Conservation (phyloP, 2,329 filamentous ascomycete species). For the Chaetomium sp. region DNA sequence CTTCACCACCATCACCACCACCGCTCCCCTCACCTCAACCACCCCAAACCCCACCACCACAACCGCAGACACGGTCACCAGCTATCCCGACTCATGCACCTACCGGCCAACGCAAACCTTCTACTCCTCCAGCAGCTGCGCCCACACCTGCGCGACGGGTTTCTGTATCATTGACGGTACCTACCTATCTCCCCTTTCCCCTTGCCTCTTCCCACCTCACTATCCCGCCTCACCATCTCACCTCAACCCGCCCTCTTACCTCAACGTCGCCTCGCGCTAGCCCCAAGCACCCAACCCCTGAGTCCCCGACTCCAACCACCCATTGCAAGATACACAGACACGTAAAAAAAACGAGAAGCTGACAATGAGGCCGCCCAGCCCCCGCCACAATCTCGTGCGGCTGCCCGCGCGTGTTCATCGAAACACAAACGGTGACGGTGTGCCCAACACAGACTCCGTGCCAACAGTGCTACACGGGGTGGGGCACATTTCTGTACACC, state of each 20-base stretch:
- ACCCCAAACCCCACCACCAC: conserved; percentile 11
- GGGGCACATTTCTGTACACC: conserved; percentile 28
- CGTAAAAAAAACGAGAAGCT: too few species aligned
- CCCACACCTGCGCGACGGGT: conserved; percentile 22
- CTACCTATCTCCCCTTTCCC: not conserved
- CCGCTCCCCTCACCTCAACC: not conserved
- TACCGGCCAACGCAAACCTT: conserved; percentile 31
- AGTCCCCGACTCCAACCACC: conserved; percentile 18
- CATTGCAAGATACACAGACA: too few species aligned
- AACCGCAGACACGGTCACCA: conserved; percentile 12
- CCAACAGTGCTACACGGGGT: conserved; percentile 31
- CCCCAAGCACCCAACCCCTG: conserved; percentile 16
- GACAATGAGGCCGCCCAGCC: conserved; percentile 9
- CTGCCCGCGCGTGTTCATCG: conserved; percentile 26
- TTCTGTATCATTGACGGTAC: conserved; percentile 34
- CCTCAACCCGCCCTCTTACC: too few species aligned
- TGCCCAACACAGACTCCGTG: conserved; percentile 33
- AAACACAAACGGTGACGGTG: conserved; percentile 29
- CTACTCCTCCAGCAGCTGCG: conserved; percentile 32
- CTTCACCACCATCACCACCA: conserved; percentile 7
- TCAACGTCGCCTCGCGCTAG: not conserved
- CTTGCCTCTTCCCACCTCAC: too few species aligned
- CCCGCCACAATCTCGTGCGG: conserved; percentile 30
- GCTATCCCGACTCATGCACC: conserved; percentile 30
- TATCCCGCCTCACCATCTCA: not conserved